phyloP scores from a whole-genome alignment of 352 stramenopile species.

The Pythium inflatum region DNA sequence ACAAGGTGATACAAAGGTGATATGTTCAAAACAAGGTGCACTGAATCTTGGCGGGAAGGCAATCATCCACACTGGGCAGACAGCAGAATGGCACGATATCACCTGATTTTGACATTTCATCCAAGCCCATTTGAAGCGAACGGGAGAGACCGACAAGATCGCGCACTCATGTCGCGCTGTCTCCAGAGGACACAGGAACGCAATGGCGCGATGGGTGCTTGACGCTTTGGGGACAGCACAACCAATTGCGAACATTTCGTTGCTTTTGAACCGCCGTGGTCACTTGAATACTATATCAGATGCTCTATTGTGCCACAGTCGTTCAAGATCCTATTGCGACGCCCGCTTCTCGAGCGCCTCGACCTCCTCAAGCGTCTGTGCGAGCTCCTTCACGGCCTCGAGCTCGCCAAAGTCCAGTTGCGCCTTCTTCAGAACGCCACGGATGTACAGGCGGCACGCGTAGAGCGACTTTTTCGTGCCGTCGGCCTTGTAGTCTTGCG shows the following conservation, averaged over 20 bases:
- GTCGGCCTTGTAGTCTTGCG: constrained; percentile 68
- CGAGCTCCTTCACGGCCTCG: constrained; percentile 51
- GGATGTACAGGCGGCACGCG: constrained; percentile 76
- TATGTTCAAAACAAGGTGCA: background rate
- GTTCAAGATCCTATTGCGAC: background rate
- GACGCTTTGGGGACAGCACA: background rate
- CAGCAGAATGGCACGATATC: too few relatives aligned
- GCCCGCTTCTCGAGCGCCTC: constrained; percentile 59
- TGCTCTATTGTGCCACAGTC: background rate
- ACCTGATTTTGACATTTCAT: too few relatives aligned
- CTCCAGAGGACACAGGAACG: too few relatives aligned
- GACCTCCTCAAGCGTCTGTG: constrained; percentile 55
- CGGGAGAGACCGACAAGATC: background rate
- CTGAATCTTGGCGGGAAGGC: too few relatives aligned
- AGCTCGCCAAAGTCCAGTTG: constrained; percentile 67
- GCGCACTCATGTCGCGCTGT: background rate
- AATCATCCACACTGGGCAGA: too few relatives aligned
- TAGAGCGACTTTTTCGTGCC: constrained; percentile 82
- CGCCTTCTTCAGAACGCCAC: constrained; percentile 77
- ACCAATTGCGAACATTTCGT: too few relatives aligned
- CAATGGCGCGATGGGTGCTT: too few relatives aligned
- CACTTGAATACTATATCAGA: constrained; percentile 20
- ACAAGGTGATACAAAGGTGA: background rate
- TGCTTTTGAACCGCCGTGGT: too few relatives aligned
- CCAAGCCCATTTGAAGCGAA: too few relatives aligned